These are phyloP conservation scores for Candolleomyces aberdarensis DNA, from an alignment of 768 basidiomycete species.

Conservation along the genomic window DNA sequence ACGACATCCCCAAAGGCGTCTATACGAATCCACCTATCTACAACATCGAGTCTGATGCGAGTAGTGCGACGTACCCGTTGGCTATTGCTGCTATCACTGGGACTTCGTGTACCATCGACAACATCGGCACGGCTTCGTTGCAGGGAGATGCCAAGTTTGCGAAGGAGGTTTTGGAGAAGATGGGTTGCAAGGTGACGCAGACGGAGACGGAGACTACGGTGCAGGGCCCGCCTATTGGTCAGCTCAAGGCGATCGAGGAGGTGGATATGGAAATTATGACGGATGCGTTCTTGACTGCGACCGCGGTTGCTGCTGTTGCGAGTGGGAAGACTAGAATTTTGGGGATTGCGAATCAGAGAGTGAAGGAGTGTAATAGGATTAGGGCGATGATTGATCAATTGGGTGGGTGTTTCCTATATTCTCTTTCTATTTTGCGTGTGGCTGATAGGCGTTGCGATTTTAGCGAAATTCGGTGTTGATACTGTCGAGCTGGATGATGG, in stretches of 20 bases:
- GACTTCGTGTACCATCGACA: constrained; percentile 90
- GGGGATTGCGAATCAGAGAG: constrained; percentile 96
- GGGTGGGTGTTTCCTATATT: constrained; percentile 44
- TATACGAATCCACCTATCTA: constrained; percentile 81
- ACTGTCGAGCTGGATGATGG: no score
- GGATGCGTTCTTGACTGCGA: constrained; percentile 96
- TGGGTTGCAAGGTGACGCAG: constrained; percentile 93
- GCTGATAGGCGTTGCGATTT: constrained; percentile 22
- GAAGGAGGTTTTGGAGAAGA: constrained; percentile 85
- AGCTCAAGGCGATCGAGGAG: constrained; percentile 80
- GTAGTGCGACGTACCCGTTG: constrained; percentile 93
- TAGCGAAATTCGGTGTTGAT: constrained; percentile 84
- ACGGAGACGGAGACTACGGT: constrained; percentile 89
- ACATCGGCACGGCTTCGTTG: constrained; percentile 86
- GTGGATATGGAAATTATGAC: constrained; percentile 99
- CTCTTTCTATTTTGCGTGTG: neutral
- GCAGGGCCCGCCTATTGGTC: constrained; percentile 78
- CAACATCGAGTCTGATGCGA: constrained; percentile 93
- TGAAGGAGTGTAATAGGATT: constrained; percentile 98
- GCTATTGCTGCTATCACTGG: constrained; percentile 97
- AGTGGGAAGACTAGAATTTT: constrained; percentile 73
- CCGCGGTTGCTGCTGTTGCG: constrained; percentile 80
- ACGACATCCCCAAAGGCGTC: constrained; percentile 77
- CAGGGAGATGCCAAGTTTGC: constrained; percentile 99
- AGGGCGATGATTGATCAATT: constrained; percentile 90